A percentile compares a stretch with the other conserved stretches of the same genome.
These are phyloP conservation scores for Tetrahymena borealis DNA, from an alignment of 73 alveolate genomes.

Conservation along the genomic window DNA sequence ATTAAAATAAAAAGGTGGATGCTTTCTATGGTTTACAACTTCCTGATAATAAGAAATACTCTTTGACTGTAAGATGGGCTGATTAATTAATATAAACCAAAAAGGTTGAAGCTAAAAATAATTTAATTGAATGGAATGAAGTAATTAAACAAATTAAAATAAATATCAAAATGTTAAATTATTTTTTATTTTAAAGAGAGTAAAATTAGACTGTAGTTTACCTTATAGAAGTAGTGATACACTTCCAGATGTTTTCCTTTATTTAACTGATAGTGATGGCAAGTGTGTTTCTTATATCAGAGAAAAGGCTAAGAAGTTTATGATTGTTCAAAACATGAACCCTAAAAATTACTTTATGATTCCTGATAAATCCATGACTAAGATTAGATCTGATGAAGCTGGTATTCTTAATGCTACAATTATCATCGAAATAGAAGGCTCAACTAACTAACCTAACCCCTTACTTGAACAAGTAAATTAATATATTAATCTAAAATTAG, in stretches of 20 bases:
- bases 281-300: conserved; percentile 28
- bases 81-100: conserved; percentile 11
- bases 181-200: neutral
- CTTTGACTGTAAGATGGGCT: conserved; percentile 27
- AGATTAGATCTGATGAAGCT: conserved; percentile 22
- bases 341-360: conserved; percentile 6
- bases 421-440: neutral
- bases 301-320: conserved; percentile 2
- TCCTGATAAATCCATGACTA: conserved; percentile 36
- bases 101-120: conserved; percentile 29
- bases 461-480: neutral
- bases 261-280: conserved; percentile 39
- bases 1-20: neutral
- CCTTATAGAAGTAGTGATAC: neutral
- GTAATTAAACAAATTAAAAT: neutral
- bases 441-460: neutral
- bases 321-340: neutral
- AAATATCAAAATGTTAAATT: neutral
- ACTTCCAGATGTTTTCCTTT: conserved; percentile 31
- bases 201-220: neutral
- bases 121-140: conserved; percentile 5
- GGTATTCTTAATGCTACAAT: conserved; percentile 18
- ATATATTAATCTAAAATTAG: neutral
- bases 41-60: conserved; percentile 10
- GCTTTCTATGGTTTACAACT: neutral